phyloP scores from a whole-genome alignment of 2,329 filamentous ascomycete species.

The Fusarium dlaminii region DNA sequence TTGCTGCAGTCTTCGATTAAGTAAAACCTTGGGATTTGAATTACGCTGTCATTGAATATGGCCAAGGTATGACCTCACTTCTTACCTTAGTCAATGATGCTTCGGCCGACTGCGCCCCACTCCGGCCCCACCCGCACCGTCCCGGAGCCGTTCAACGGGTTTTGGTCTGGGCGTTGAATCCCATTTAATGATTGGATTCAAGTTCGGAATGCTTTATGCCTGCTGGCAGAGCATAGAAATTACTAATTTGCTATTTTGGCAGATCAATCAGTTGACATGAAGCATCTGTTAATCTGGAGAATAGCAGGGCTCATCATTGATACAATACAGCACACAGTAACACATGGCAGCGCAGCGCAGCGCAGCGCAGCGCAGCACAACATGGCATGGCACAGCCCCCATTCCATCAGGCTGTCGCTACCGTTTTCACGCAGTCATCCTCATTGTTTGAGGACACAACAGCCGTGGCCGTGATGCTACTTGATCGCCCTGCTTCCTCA shows the following conservation, averaged over 20 bases:
- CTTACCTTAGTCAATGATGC: not conserved
- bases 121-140: constrained; percentile 24
- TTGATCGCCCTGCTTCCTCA: not conserved
- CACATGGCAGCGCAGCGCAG: not conserved
- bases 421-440: constrained; percentile 19
- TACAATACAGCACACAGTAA: not conserved
- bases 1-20: not conserved
- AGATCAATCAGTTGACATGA: not conserved
- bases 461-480: constrained; percentile 3
- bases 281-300: not conserved
- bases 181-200: not conserved
- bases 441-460: not conserved
- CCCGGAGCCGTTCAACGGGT: constrained; percentile 1
- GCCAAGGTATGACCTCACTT: constrained; percentile 35
- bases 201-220: not conserved
- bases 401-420: not conserved
- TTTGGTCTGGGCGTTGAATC: constrained; percentile 8
- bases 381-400: constrained; percentile 18
- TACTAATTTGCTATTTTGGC: not conserved
- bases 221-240: not conserved
- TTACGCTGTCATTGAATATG: constrained; percentile 22
- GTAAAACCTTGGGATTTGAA: not conserved
- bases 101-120: constrained; percentile 29
- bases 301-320: not conserved
- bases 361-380: not conserved